Base-by-base conservation (phyloP, 805 yeast species). In the Dipodascus geniculatus region DNA sequence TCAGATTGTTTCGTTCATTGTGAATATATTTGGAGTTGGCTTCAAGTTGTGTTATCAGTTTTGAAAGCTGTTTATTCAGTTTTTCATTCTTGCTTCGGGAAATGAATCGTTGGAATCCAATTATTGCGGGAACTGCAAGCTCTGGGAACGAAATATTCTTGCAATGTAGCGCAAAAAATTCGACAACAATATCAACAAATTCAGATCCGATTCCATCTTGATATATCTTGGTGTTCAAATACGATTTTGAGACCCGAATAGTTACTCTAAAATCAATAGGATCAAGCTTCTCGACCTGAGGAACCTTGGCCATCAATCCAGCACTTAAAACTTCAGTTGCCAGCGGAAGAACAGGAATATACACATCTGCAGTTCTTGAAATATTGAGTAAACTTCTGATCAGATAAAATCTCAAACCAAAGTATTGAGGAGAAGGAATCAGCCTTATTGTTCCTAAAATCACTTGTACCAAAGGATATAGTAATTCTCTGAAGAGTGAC, bases 91-190 rank as follows among this genome's bases (percentile, higher is more conserved):
- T 60, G 55, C 63, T 62, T 49, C 62, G 62, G 54, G 87, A 89
- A 58, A 78, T 73, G 63, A 81, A 89, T 65, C 96, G 81, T 72
- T 93, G 86, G 58, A 93, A 71, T 33, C 85, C 71, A 58, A 89
- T 82, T 1, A 85, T 73, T 2, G 87, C 86, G 2, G 98, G 96
- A 1, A 96, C 86, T 11, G 81, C 81, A 51, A 90, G 74, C 70
- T 90, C 98, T 2, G 98, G 97, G 80, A 90, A 93, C 17, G 99
- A 89, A 58, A 91, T 83, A 62, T 80, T 82, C 70, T 89, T 91
- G 60, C 82, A 75, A 68, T 91, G 84, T 48, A 91, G 74, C 3
- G 80, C 95, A 63, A 88, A 87, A 67, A 81, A 89, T 69, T 90
- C 98, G 51, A 83, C 78, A 3, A 84, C 70, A 56, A 90, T 73